phyloP scores from a whole-genome alignment of 148 eudicot species.

The Cornus controversa region DNA sequence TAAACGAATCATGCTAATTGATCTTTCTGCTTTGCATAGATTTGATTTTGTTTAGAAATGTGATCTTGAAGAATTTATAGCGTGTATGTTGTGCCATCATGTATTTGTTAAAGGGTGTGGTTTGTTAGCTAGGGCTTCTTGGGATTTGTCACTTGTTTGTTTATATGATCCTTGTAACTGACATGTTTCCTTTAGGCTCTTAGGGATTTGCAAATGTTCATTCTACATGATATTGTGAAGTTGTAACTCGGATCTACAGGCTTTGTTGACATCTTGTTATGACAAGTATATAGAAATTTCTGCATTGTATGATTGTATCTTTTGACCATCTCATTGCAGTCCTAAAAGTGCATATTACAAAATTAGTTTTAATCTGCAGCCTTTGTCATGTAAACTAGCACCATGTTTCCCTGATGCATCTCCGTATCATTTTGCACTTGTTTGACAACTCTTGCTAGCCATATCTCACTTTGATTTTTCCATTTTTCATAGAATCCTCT shows the following conservation, averaged over 20 bases:
- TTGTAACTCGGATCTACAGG: not conserved
- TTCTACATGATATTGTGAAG: not conserved
- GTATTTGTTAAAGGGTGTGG: not conserved
- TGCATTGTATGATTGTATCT: not conserved
- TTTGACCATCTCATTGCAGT: not conserved
- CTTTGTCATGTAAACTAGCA: too few relatives aligned
- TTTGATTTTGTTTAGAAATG: slow-evolving; percentile 15
- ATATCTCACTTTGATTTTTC: too few relatives aligned
- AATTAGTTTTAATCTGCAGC: too few relatives aligned
- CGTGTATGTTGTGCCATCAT: not conserved
- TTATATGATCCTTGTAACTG: slow-evolving; percentile 14
- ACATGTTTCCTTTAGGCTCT: not conserved
- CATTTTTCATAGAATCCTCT: too few relatives aligned
- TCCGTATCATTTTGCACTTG: too few relatives aligned
- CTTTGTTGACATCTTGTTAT: not conserved
- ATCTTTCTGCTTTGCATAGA: not conserved
- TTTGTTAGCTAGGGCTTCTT: slow-evolving; percentile 4
- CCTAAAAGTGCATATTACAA: not conserved
- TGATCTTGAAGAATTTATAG: not conserved
- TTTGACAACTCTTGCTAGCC: too few relatives aligned
- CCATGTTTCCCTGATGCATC: too few relatives aligned
- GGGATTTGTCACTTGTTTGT: slow-evolving; percentile 15
- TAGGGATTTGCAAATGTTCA: not conserved
- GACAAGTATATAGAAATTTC: too few relatives aligned
- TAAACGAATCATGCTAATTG: not conserved